Base-by-base conservation (phyloP, 345 rosid species). In the Mercurialis annua region DNA sequence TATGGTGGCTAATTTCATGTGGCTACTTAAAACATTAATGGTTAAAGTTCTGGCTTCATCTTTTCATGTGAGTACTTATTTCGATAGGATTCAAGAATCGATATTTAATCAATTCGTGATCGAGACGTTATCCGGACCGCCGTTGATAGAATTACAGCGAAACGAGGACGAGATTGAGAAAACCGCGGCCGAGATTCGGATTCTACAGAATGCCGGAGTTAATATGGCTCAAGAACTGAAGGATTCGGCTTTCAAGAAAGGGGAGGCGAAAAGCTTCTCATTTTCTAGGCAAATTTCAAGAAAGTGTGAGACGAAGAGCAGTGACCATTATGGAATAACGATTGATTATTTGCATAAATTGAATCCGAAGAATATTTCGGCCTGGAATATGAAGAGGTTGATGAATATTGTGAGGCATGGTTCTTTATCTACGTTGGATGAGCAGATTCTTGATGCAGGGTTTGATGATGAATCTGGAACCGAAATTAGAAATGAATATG, bases 331-430 rank as follows among this genome's bases (percentile, higher is more conserved):
- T 0, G 86, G 82, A 65, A 86, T 94, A 46, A 78, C 82, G 2
- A 82, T 91, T 57, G 87, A 88, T 23, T 77, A 86, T 34, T 63
- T 94, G 65, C 96, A 89, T 21, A 89, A 80, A 74, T 79, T 94
- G 62, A 94, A 85, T 54, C 72, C 75, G 12, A 84, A 82, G 85
- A 94, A 94, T 30, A 61, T 94, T 10, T 94, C 98, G 0, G 99
- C 99, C 20, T 94, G 99, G 99, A 91, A 86, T 58, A 94, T 94
- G 99, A 94, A 94, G 84, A 86, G 96, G 65, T 73, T 94, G 81
- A 80, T 94, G 82, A 94, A 88, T 30, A 84, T 94, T 49, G 98
- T 94, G 10, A 77, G 89, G 67, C 73, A 82, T 2, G 99, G 90
- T 11, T 74, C 90, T 0, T 73, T 94, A 36, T 72, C 96, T 2